These are phyloP conservation scores for Clarireedia sp. DNA, from an alignment of 2,329 filamentous ascomycete genomes.

Conservation along the genomic window DNA sequence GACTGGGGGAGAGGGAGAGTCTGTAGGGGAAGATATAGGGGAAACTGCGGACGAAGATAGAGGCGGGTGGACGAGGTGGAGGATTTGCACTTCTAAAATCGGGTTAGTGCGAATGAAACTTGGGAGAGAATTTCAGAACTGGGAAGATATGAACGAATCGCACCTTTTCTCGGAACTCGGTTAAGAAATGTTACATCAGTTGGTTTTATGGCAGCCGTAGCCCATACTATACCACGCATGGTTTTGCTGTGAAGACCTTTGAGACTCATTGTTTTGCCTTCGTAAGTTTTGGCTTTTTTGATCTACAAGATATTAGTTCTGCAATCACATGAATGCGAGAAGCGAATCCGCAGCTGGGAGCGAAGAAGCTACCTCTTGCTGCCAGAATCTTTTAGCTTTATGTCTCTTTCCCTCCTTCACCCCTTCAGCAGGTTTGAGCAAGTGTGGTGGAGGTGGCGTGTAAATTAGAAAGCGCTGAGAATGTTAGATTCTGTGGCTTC, in stretches of 20 bases:
- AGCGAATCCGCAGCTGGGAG: background rate
- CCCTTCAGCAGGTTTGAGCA: slow-evolving; percentile 10
- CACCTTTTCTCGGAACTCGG: slow-evolving; percentile 12
- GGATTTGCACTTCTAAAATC: background rate
- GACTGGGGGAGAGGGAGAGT: too few species aligned
- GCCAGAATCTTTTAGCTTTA: slow-evolving; percentile 8
- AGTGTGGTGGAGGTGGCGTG: slow-evolving; percentile 12
- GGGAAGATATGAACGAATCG: background rate
- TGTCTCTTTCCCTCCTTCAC: slow-evolving; percentile 11
- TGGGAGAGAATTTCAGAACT: too few species aligned
- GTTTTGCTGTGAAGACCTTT: slow-evolving; percentile 13
- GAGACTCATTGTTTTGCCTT: slow-evolving; percentile 11
- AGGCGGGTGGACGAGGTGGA: background rate
- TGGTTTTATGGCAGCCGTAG: slow-evolving; percentile 8
- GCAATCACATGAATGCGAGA: background rate
- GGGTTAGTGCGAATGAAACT: too few species aligned
- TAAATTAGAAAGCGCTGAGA: slow-evolving; percentile 12
- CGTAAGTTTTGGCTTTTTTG: slow-evolving; percentile 13
- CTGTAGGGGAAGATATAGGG: too few species aligned
- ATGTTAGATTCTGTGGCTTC: background rate
- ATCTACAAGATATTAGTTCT: slow-evolving; percentile 1
- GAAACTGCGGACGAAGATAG: too few species aligned
- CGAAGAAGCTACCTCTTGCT: slow-evolving; percentile 9
- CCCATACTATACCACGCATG: slow-evolving; percentile 10
- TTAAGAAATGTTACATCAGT: slow-evolving; percentile 14